These are phyloP conservation scores for Chalaropsis ovoidea DNA, from an alignment of 2,329 filamentous ascomycete species.

Conservation along the genomic window DNA sequence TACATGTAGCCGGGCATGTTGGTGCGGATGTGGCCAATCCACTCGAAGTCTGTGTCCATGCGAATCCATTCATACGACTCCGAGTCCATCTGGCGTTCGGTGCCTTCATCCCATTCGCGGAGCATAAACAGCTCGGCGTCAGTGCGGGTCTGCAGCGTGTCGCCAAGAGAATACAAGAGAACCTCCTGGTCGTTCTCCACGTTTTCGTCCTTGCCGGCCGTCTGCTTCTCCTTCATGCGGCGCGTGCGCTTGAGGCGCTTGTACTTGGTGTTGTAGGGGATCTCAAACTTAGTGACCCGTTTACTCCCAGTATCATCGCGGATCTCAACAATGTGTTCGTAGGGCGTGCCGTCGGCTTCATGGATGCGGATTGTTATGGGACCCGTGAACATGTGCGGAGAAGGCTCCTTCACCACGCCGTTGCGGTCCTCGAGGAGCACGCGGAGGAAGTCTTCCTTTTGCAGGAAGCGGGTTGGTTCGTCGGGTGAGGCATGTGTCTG, in stretches of 20 bases:
- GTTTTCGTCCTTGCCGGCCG: slow-evolving; percentile 31
- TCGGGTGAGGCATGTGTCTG: slow-evolving; percentile 50
- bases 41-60: slow-evolving; percentile 96
- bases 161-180: slow-evolving; percentile 76
- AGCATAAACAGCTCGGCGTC: slow-evolving; percentile 77
- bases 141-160: slow-evolving; percentile 73
- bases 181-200: slow-evolving; percentile 41
- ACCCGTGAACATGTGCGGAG: slow-evolving; percentile 78
- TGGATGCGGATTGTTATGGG: slow-evolving; percentile 98
- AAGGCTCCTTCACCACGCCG: slow-evolving; percentile 55
- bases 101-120: slow-evolving; percentile 78
- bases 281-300: slow-evolving; percentile 72
- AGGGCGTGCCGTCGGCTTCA: slow-evolving; percentile 94
- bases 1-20: slow-evolving; percentile 96
- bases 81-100: slow-evolving; percentile 82
- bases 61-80: slow-evolving; percentile 99
- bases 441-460: slow-evolving; percentile 67
- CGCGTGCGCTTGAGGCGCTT: slow-evolving; percentile 88
- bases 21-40: slow-evolving; percentile 75
- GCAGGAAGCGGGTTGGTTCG: slow-evolving; percentile 39
- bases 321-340: slow-evolving; percentile 95
- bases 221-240: slow-evolving; percentile 65
- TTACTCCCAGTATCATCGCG: slow-evolving; percentile 60
- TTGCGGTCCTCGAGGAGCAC: slow-evolving; percentile 71
- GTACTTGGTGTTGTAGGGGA: slow-evolving; percentile 98